Evolutionary conservation across 2,329 filamentous ascomycete genomes (phyloP).

Genomic region (Tolypocladium tropicale): DNA sequence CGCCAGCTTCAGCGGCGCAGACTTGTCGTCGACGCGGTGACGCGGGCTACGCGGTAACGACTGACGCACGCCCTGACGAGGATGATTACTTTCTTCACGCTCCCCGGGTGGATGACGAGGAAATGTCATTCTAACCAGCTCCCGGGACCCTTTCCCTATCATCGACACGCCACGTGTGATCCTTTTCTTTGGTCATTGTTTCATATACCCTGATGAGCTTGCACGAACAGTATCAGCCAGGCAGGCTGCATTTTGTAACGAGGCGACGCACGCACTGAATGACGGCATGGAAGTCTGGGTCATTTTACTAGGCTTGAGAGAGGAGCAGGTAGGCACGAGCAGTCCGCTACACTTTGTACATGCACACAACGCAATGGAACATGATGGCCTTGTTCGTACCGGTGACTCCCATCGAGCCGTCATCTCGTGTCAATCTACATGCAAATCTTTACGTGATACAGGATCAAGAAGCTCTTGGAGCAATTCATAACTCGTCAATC

Average conservation of each 20-base stretch:
- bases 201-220: background rate
- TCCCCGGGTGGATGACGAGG: background rate
- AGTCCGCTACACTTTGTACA: background rate
- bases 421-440: background rate
- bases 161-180: no score
- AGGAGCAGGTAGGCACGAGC: background rate
- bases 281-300: background rate
- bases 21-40: conserved; percentile 12
- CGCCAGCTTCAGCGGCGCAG: conserved; percentile 15
- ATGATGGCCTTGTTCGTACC: background rate
- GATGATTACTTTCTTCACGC: no score
- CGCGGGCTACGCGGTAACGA: background rate
- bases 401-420: background rate
- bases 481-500: background rate
- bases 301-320: background rate
- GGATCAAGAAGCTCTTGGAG: background rate
- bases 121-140: background rate
- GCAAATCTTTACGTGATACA: background rate
- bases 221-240: background rate
- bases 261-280: background rate
- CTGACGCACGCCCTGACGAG: background rate
- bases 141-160: background rate
- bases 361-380: background rate
- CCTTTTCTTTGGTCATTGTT: background rate
- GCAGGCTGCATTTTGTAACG: background rate